Evolutionary conservation across 2,329 filamentous ascomycete genomes (phyloP), one percentile per base, ranked within the genome.

Genomic region (Apiospora arundinis): DNA sequence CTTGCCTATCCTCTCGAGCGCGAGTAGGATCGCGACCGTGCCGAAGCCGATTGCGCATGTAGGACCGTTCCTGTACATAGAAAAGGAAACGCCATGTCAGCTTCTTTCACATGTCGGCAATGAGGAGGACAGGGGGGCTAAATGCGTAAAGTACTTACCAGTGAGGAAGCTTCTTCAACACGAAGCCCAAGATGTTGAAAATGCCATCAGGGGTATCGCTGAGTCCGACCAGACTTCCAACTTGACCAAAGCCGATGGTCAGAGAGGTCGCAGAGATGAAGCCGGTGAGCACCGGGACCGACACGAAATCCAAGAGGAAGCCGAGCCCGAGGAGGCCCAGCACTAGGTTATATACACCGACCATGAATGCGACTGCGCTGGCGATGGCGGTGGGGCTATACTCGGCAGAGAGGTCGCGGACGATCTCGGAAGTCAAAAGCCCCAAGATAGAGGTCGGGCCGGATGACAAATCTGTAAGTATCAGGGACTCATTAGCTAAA

Each of bases 201-300:
- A 88, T 86, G 1, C 86, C 86, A 37, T 84, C 83, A 2, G 78
- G 78, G 0, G 86, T 84, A 0, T 88, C 84, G 37, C 83, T 82
- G 12, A 89, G 84, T 12, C 90, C 90, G 1, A 92, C 85, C 0
- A 92, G 85, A 1, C 87, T 88, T 4, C 85, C 88, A 70, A 92
- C 85, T 77, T 92, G 90, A n/a, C 89, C 89, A 68, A 91, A 86
- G 28, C 89, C 87, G 76, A 92, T 92, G 42, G 89, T 90, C 67
- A 92, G 87, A 32, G 89, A 90, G 1, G 90, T 90, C 1, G 90
- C 90, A 0, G 89, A 90, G 74, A 92, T 91, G 81, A 92, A 92
- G 5, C 90, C 90, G 8, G 85, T 89, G 0, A 92, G 83, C 1
- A 92, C 88, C 0, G 90, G 90, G 0, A 90, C 84, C 0, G 90